Evolutionary conservation across 495 filamentous ascomycete species (phyloP).

Genomic region (Chaetomium tenue): DNA sequence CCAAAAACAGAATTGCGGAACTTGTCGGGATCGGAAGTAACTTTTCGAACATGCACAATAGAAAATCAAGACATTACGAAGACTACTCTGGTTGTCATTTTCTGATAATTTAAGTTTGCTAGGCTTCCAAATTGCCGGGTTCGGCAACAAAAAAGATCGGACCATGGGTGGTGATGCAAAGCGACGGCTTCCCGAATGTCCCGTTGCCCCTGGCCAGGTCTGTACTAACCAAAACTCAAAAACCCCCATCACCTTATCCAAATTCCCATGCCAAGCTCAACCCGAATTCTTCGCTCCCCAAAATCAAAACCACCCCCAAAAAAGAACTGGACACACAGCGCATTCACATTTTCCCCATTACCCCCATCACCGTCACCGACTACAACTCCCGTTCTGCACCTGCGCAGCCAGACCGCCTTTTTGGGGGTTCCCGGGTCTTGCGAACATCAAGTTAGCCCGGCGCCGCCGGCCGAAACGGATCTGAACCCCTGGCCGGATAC

Average conservation of each 20-base stretch:
- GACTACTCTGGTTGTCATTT: not conserved
- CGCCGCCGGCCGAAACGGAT: constrained; percentile 19
- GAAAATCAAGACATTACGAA: not conserved
- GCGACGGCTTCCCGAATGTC: not conserved
- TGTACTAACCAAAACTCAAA: not conserved
- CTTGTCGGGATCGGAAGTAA: not conserved
- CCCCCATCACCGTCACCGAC: constrained; percentile 2
- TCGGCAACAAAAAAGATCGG: not conserved
- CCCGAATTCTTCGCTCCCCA: not conserved
- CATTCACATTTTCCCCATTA: not conserved
- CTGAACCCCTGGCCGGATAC: constrained; percentile 10
- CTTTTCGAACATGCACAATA: not conserved
- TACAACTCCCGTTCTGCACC: not conserved
- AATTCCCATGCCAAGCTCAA: not conserved
- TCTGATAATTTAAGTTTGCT: not conserved
- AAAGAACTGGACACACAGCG: not conserved
- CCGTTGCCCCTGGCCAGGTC: not conserved
- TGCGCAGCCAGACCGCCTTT: constrained; percentile 16
- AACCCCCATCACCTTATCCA: not conserved
- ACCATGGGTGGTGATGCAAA: not conserved
- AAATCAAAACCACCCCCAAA: not conserved
- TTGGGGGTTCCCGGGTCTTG: constrained; percentile 1
- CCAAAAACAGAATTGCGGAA: no score
- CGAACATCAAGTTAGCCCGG: not conserved
- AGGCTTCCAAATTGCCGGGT: not conserved